Evolutionary conservation across 73 alveolate species (phyloP), one percentile per base, ranked within the genome.

Genomic region (Effrenium voratum): DNA sequence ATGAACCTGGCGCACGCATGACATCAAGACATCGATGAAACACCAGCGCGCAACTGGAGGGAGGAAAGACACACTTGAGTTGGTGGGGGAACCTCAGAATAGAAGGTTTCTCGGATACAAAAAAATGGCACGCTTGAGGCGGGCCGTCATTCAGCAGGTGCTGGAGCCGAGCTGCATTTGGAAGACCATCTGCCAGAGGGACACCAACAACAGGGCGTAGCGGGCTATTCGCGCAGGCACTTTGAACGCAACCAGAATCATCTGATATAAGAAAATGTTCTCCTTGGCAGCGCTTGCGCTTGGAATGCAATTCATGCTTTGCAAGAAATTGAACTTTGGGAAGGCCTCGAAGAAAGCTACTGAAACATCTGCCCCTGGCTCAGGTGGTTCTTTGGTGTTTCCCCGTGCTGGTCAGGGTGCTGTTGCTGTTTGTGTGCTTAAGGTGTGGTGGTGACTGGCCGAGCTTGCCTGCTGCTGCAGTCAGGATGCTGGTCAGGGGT

Each of bases 191-290:
- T 90, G 96, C 76, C 43, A 90, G 87, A 90, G 60, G 43, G 96
- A 90, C 87, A 90, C 96, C 34, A 90, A 73, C 52, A 90, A 46
- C 24, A 90, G 86, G 30, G 96, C 96, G 45, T 59, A 90, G 63
- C 96, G 57, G 41, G 96, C 79, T 87, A 90, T 90, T 28, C 36
- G 28, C 12, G 96, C 87, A 3, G 96, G 96, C 30, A 90, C 96
- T 34, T 90, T 90, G 96, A 90, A 90, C 24, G 96, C 79, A 5
- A 49, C 93, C 96, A 90, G 41, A 36, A 90, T 68, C 96, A 90
- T 90, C 87, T 90, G 96, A 87, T 90, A 90, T 32, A 90, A 43
- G 87, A 90, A 90, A 87, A 90, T 90, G 96, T 90, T 90, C 87
- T 90, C 96, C 96, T 90, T 28, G 49, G 92, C 40, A 52, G 63